Evolutionary conservation across 495 filamentous ascomycete genomes (phyloP).

Genomic region (Apiosordaria backusii): DNA sequence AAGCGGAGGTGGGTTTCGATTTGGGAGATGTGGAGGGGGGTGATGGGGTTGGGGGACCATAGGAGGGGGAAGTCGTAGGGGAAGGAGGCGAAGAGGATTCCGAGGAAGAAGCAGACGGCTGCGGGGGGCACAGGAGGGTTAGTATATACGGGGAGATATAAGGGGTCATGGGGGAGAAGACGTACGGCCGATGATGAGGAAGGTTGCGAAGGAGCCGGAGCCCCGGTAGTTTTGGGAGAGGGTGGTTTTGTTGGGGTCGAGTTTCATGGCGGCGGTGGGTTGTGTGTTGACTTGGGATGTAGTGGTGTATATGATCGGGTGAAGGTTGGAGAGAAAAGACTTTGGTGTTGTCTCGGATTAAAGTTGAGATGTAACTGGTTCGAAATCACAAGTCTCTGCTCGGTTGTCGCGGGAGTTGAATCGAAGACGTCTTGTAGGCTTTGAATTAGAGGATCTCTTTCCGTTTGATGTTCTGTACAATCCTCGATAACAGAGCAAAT

Average conservation of each 20-base stretch:
- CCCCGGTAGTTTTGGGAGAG: conserved; percentile 48
- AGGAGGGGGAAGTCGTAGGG: conserved; percentile 98
- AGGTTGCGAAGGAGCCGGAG: conserved; percentile 73
- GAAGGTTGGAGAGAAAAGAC: neutral
- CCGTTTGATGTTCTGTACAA: neutral
- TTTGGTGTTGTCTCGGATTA: neutral
- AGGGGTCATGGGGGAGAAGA: conserved; percentile 4
- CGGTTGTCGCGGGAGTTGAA: neutral
- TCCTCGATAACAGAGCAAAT: neutral
- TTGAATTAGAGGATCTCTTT: neutral
- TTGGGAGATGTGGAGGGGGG: conserved; percentile 65
- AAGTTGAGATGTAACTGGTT: neutral
- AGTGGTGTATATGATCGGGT: neutral
- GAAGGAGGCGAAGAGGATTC: conserved; percentile 94
- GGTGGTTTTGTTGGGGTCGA: conserved; percentile 39
- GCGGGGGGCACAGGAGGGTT: neutral
- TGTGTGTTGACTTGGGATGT: too few species aligned
- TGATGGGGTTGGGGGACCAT: conserved; percentile 69
- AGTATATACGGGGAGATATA: neutral
- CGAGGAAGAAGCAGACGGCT: conserved; percentile 95
- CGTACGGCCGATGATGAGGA: conserved; percentile 92
- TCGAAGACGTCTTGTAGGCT: too few species aligned
- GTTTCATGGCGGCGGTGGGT: conserved; percentile 15
- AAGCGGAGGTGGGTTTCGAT: conserved; percentile 84
- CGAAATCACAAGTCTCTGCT: too few species aligned